These are phyloP conservation scores for Coffea humblotiana DNA, from an alignment of 305 asterid genomes.

Conservation along the genomic window DNA sequence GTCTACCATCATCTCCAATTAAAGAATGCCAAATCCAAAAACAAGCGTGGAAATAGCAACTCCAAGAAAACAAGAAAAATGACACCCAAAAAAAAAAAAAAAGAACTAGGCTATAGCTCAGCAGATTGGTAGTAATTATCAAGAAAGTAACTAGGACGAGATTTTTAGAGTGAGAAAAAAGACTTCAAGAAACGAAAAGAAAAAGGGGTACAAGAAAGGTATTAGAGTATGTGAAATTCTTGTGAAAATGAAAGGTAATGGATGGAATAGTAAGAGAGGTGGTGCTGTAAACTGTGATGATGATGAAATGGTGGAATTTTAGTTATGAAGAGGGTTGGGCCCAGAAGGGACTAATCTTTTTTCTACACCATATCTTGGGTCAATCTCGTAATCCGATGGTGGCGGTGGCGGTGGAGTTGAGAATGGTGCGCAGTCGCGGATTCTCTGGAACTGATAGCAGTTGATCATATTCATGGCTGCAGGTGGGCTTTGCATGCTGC, in stretches of 20 bases:
- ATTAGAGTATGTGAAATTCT: no score
- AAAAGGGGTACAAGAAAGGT: no score
- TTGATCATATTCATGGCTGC: conserved; percentile 5
- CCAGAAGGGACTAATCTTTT: conserved; percentile 88
- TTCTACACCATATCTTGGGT: conserved; percentile 76
- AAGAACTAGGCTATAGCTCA: neutral
- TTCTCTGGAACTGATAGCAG: conserved; percentile 43
- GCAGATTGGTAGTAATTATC: neutral
- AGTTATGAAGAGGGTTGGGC: conserved; percentile 85
- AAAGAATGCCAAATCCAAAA: conserved; percentile 22
- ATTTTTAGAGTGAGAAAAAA: neutral
- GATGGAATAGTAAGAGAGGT: neutral
- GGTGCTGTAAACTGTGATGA: no score
- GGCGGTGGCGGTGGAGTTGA: conserved; percentile 24
- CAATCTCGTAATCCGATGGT: conserved; percentile 44
- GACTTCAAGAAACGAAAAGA: neutral
- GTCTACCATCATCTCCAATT: no score
- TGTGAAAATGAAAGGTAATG: neutral
- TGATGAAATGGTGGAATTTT: conserved; percentile 14
- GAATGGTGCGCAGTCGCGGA: conserved; percentile 56
- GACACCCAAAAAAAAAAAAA: neutral
- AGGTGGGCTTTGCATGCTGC: conserved; percentile 18
- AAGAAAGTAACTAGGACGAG: neutral
- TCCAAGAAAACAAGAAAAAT: neutral
- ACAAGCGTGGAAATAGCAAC: conserved; percentile 64